Percentiles rank a stretch among this genome's conserved stretches.
phyloP scores from a whole-genome alignment of 768 basidiomycete genomes.

The Panellus pusillus region DNA sequence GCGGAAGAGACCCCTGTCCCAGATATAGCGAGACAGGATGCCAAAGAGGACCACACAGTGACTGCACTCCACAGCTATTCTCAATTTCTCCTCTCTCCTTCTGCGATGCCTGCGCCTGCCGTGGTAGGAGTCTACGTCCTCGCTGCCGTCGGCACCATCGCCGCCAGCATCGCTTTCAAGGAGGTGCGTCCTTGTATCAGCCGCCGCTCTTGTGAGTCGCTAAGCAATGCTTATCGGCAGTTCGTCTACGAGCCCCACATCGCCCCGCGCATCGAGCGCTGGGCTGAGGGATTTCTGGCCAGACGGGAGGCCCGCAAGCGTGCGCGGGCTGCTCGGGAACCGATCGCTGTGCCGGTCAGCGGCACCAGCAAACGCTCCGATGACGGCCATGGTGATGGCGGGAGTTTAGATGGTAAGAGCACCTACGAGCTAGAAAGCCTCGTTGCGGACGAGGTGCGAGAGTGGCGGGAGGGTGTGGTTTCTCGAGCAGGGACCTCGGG shows the following conservation, averaged over 20 bases:
- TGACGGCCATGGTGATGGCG: not conserved
- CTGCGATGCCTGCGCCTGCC: constrained; percentile 42
- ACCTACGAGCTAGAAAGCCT: constrained; percentile 54
- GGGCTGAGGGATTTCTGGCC: constrained; percentile 41
- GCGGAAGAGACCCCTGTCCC: no score
- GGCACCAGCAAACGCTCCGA: constrained; percentile 26
- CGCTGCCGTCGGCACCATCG: constrained; percentile 50
- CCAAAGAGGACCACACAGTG: not conserved
- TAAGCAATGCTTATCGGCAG: constrained; percentile 32
- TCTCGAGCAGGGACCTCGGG: constrained; percentile 23
- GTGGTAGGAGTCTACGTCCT: constrained; percentile 42
- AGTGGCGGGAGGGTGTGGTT: constrained; percentile 50
- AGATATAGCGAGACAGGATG: no score
- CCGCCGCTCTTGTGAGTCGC: constrained; percentile 20
- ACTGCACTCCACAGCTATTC: not conserved
- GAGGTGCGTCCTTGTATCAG: constrained; percentile 41
- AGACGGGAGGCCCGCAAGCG: constrained; percentile 28
- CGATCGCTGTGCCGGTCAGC: constrained; percentile 25
- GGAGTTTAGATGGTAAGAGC: constrained; percentile 21
- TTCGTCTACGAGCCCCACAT: constrained; percentile 72
- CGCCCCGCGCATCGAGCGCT: constrained; percentile 56
- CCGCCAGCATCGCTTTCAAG: constrained; percentile 55
- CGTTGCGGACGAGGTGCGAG: constrained; percentile 47
- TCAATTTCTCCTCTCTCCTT: not conserved
- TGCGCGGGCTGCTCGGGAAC: constrained; percentile 22